Conservation (phyloP, 2,329 filamentous ascomycete species). For the Talaromyces amestolkiae region DNA sequence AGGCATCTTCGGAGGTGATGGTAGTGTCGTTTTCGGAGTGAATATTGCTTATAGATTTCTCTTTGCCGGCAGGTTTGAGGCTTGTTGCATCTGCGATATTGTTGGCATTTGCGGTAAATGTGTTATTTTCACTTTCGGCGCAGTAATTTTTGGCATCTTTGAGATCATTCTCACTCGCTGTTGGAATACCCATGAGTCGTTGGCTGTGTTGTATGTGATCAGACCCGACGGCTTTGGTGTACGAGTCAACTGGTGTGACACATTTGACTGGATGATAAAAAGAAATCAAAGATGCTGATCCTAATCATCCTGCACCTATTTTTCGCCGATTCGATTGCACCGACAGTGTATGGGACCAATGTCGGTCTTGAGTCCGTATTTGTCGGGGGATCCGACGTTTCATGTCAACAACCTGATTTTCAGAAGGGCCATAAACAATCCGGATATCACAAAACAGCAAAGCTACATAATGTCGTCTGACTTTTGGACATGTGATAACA, state of each 20-base stretch:
- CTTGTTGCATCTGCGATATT: neutral
- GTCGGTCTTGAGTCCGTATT: neutral
- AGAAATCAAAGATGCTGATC: too few species aligned
- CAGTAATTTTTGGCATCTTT: neutral
- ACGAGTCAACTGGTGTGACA: neutral
- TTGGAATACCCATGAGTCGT: neutral
- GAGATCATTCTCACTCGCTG: neutral
- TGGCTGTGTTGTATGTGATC: neutral
- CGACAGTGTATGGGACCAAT: neutral
- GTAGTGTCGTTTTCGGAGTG: neutral
- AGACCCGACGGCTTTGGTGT: neutral
- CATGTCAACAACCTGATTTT: neutral
- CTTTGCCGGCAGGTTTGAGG: neutral
- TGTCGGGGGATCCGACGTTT: constrained; percentile 1
- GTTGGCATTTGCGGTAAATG: neutral
- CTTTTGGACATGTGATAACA: neutral
- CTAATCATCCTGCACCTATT: neutral
- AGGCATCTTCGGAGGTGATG: neutral
- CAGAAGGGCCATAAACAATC: neutral
- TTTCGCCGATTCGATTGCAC: neutral
- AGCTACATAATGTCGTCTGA: neutral
- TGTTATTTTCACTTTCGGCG: neutral
- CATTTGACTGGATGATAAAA: neutral
- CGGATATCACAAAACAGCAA: neutral
- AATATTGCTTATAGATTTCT: neutral